Evolutionary conservation across 208 protist genomes (phyloP).

Genomic region (Novymonas esmeraldas): DNA sequence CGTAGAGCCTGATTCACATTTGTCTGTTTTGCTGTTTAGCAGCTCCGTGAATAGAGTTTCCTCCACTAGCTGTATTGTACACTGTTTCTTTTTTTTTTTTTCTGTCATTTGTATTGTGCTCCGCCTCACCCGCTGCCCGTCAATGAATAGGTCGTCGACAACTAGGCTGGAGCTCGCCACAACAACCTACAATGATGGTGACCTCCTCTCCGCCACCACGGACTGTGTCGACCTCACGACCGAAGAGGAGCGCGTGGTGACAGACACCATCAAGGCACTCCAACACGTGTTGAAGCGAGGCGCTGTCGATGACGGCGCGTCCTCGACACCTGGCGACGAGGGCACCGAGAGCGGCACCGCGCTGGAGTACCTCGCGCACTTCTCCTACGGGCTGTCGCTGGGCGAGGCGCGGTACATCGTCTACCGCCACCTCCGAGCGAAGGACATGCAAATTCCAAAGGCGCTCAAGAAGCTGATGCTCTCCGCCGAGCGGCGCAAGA

Average conservation of each 20-base stretch:
- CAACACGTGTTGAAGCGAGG: conserved; percentile 8
- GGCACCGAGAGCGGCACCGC: neutral
- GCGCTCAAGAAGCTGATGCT: conserved; percentile 33
- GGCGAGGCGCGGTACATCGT: conserved; percentile 36
- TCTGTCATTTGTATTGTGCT: neutral
- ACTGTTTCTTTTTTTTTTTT: no score
- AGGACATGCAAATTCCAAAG: conserved; percentile 30
- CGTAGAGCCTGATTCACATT: no score
- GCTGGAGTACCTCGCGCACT: conserved; percentile 25
- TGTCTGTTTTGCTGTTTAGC: no score
- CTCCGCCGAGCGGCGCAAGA: conserved; percentile 42
- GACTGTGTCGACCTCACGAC: conserved; percentile 16
- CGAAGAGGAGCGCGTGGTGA: conserved; percentile 8
- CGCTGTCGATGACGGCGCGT: neutral
- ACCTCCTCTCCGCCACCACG: conserved; percentile 13
- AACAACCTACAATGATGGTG: conserved; percentile 5
- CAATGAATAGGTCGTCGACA: neutral
- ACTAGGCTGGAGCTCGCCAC: neutral
- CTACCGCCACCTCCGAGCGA: conserved; percentile 50
- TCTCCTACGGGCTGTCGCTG: conserved; percentile 30
- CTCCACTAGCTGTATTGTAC: no score
- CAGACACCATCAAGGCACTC: conserved; percentile 15
- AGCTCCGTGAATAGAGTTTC: no score
- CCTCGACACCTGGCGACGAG: neutral
- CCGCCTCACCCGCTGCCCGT: neutral